Evolutionary conservation across 148 eudicot species (phyloP).

Genomic region (Rhododendron henanense): DNA sequence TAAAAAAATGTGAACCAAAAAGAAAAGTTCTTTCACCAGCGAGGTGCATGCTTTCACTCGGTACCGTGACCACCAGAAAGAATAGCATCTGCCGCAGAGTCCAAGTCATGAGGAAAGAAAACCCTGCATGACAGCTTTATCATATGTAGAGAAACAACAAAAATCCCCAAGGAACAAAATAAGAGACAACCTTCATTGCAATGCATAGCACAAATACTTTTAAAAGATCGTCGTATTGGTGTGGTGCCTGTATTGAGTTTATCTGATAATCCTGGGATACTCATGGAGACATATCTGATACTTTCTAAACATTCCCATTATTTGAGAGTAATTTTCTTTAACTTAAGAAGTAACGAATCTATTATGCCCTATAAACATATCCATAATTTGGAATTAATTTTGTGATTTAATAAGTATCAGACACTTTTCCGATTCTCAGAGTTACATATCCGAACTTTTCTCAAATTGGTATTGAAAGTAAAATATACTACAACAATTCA

Average conservation of each 20-base stretch:
- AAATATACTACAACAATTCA: neutral
- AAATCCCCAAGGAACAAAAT: neutral
- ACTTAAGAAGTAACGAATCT: neutral
- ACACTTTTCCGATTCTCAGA: neutral
- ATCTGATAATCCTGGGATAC: neutral
- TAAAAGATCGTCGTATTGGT: neutral
- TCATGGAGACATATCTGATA: neutral
- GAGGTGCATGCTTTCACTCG: conserved; percentile 24
- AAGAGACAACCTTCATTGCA: neutral
- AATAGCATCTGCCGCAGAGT: conserved; percentile 86
- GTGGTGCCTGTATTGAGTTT: neutral
- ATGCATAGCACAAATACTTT: neutral
- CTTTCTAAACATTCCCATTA: neutral
- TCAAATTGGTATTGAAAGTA: neutral
- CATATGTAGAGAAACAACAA: neutral
- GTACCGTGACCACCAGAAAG: conserved; percentile 42
- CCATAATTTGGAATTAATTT: neutral
- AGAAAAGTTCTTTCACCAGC: neutral
- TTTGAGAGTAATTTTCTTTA: neutral
- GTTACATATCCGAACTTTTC: neutral
- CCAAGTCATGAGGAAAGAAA: conserved; percentile 90
- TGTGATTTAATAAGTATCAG: neutral
- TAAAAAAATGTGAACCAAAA: neutral
- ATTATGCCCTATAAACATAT: neutral
- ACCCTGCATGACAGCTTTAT: conserved; percentile 50